A percentile compares a stretch with the other conserved stretches of the same genome.
Conservation (phyloP, 805 yeast species). For the Scheffersomyces amazonensis region DNA sequence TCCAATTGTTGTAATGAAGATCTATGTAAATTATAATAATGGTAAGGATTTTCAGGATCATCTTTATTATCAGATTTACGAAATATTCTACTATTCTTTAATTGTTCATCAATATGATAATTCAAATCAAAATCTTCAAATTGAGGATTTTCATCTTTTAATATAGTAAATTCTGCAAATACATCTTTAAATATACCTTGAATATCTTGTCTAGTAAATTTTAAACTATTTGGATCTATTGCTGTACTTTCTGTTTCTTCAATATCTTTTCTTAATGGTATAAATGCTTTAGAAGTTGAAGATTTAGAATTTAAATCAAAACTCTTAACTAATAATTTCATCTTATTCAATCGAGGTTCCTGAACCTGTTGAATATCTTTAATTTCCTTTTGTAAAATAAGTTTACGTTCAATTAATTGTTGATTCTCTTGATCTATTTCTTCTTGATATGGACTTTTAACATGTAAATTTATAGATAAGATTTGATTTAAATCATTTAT, state of each 20-base stretch:
- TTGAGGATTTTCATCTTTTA: conserved; percentile 3
- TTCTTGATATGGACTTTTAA: conserved; percentile 12
- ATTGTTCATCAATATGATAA: not conserved
- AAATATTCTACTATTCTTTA: not conserved
- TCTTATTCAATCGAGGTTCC: conserved; percentile 34
- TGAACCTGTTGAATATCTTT: conserved; percentile 24
- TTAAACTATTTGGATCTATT: conserved; percentile 4
- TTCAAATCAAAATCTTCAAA: conserved; percentile 11
- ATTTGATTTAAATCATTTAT: conserved; percentile 17
- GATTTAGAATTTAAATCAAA: conserved; percentile 16
- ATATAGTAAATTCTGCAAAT: conserved; percentile 10
- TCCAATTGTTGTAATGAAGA: conserved; percentile 18
- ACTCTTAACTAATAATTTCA: conserved; percentile 20
- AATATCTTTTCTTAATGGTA: not conserved
- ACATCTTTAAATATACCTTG: conserved; percentile 16
- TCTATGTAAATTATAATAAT: conserved; percentile 18
- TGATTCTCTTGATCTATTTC: conserved; percentile 19
- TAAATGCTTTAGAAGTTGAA: conserved; percentile 1
- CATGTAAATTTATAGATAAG: conserved; percentile 12
- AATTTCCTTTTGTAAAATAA: conserved; percentile 15
- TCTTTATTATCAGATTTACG: conserved; percentile 3
- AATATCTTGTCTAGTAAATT: conserved; percentile 19
- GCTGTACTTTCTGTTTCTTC: not conserved
- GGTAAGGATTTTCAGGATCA: conserved; percentile 4
- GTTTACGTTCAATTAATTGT: conserved; percentile 13